Conservation (phyloP, 257 asterid genomes). For the Ilex asprella region DNA sequence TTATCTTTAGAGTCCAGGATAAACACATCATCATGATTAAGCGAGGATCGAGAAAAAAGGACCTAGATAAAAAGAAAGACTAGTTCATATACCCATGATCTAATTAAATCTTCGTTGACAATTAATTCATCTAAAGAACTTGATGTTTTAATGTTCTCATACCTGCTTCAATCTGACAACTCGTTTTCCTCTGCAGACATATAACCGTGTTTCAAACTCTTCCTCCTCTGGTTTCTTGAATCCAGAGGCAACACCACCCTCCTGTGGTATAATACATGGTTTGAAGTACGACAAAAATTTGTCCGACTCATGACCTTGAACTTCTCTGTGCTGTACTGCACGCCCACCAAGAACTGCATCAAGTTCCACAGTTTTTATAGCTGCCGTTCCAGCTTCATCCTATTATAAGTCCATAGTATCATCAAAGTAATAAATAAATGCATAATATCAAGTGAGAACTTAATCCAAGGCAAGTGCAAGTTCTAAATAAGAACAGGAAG, state of each 20-base stretch:
- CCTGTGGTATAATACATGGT: conserved; percentile 91
- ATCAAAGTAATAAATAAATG: neutral
- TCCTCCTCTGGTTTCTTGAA: conserved; percentile 76
- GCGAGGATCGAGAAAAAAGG: conserved; percentile 86
- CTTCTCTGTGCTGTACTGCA: conserved; percentile 90
- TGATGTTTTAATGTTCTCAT: conserved; percentile 8
- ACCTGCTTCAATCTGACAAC: conserved; percentile 90
- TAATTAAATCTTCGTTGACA: conserved; percentile 8
- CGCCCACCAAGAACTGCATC: conserved; percentile 97
- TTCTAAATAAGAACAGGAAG: conserved; percentile 7
- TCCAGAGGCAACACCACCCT: conserved; percentile 96
- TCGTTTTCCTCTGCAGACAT: conserved; percentile 84
- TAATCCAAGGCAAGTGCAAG: conserved; percentile 11
- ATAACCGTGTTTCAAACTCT: conserved; percentile 77
- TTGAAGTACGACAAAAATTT: conserved; percentile 88
- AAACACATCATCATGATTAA: conserved; percentile 96
- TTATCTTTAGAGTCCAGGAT: conserved; percentile 82
- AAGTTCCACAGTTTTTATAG: conserved; percentile 91
- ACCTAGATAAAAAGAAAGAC: conserved; percentile 45
- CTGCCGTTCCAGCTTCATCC: conserved; percentile 99
- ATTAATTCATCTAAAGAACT: neutral
- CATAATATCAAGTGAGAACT: conserved; percentile 9
- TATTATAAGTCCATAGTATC: conserved; percentile 11
- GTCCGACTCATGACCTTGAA: conserved; percentile 89
- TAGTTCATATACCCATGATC: no score